Base-by-base conservation (phyloP, 495 filamentous ascomycete genomes). In the Margaritispora aquatica region DNA sequence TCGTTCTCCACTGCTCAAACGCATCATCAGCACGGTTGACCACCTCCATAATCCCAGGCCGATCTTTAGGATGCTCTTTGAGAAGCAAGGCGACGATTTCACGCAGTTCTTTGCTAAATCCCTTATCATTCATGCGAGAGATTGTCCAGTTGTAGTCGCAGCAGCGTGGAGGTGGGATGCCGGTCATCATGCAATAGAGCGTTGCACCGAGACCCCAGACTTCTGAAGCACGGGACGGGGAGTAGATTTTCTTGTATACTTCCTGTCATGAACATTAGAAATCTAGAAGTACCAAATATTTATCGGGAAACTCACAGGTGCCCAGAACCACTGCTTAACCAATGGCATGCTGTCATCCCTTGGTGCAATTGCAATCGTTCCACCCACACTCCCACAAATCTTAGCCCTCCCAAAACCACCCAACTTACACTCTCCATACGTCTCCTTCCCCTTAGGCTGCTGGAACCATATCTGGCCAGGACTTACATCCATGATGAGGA, bases 351-450 rank as follows among this genome's bases (percentile, higher is more conserved):
- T 27, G 8, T 65, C 58, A 10, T 53, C 26, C 24, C 36, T 57
- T 11, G 20, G 8, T 10, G 48, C 55, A 21, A 53, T 20, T 7
- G 64, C 64, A 0, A 62, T 27, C 15, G 8, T 26, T 11, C 46
- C 57, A 7, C 54, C 54, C 13, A 70, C 59, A 58, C 66, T 71
- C 21, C 67, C 70, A 29, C 66, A 68, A 20, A 77, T 67, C 24
- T 62, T 67, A 11, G 73, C 64, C 3, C 51, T 57, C 19, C 57
- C 51, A 44, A 77, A 78, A 19, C 74, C 70, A 24, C 77, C 77
- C 49, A 81, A 54, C 68, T 78, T 80, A 53, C 77, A 78, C 3
- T 55, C 46, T 1, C 76, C 77, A 46, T 79, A 80, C 52, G 70
- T 75, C 68, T 81, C 77, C 2, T 54, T 56, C 15, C 73, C 73